Base-by-base conservation (phyloP, 805 yeast species). In the Candida xyloterini region DNA sequence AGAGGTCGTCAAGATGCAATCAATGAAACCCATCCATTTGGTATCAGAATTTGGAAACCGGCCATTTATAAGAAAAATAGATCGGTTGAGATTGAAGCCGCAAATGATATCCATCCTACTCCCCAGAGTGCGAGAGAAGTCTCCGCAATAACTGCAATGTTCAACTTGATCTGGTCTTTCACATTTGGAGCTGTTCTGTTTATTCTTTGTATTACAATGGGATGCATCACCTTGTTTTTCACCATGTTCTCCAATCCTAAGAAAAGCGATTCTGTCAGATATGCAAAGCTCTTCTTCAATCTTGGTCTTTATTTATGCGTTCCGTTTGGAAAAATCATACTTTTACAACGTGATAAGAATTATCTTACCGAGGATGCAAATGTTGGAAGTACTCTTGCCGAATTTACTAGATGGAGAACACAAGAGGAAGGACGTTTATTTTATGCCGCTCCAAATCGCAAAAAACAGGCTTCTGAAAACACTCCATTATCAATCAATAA, bases 41-140 rank as follows among this genome's bases (percentile, higher is more conserved):
- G 99, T 73, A 91, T 93, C 32, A 83, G 96, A 61, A 87, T 93
- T 53, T 93, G 99, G 99, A 93, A 93, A 57, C 99, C 99, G 1
- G 96, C 98, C 2, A 68, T 93, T 40, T 93, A 93, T 65, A 93
- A 93, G 60, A 93, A 93, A 62, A 75, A 76, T 43, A 79, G 99
- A 55, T 86, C 96, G 4, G 97, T 93, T 23, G 93, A 93, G 51
- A 73, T 80, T 28, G 81, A 87, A 43, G 97, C 98, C 2, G 95
- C 87, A 44, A 84, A 84, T 46, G 99, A 93, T 69, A 87, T 93
- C 50, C 97, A 91, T 62, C 90, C 88, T 33, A 76, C 81, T 13
- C 52, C 66, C 49, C 50, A 70, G 68, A 54, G 72, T 37, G 59
- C 74, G 46, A 67, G 75, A 44, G 66, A 65, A 4, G 78, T 86